Evolutionary conservation across 2,329 filamentous ascomycete species (phyloP), one percentile per base, ranked within the genome.

Genomic region (Neopestalotiopsis sp.): DNA sequence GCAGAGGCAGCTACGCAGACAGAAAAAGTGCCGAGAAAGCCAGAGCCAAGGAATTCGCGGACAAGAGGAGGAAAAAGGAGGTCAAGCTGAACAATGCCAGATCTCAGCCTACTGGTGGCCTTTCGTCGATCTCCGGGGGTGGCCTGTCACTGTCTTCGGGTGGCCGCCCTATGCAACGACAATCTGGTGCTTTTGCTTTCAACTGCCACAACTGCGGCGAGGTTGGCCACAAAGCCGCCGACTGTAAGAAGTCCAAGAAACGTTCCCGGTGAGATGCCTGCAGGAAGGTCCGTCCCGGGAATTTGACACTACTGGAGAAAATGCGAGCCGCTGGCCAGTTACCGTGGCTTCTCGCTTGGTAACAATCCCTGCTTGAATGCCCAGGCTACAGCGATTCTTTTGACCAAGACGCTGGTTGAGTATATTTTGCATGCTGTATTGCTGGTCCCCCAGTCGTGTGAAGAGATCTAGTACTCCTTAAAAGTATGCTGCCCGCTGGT

Each of bases 41-140:
- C 30, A 85, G 84, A 71, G 79, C 82, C 13, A 80, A 81, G 71
- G 83, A 88, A 72, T 78, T 90, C 20, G 86, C 88, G 7, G 87
- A 89, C 57, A 86, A 87, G 76, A 83, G 89, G 59, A 86, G 88
- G 74, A 89, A 89, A 78, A 91, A 91, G 77, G 88, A 91, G 67
- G 84, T 93, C 65, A 90, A 91, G 70, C 80, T 94, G 68, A 91
- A 91, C 75, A 84, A 84, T 30, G 62, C 62, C 10, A 57, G 32
- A 24, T 77, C 73, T n/a, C 75, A 71, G 70, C 56, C 71, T 66
- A 34, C 53, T 20, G 65, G 69, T 59, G 74, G 73, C 69, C 68
- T 90, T 68, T 86, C 84, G 4, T 91, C 89, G 1, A 88, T 93
- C 61, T 92, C 83, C 2, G 76, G 75, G 68, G 76, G 76, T 56